A percentile compares a stretch with the other conserved stretches of the same genome.
Conservation (phyloP, 1,284 basidiomycete genomes). For the Sporisorium scitamineum region DNA sequence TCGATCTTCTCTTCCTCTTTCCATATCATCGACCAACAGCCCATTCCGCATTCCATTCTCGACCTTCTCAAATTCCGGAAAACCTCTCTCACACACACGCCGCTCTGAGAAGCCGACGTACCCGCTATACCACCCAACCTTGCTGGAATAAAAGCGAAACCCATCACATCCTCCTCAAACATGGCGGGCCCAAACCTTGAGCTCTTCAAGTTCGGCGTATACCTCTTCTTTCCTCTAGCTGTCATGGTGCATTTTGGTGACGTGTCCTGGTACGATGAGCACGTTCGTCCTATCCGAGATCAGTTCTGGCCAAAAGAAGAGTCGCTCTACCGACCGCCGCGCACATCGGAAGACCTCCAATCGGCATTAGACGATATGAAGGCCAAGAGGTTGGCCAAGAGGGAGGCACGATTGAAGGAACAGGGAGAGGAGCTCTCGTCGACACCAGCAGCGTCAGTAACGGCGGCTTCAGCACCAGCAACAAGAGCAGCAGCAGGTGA, state of each 20-base stretch:
- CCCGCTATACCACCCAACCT: neutral
- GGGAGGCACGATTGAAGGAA: slow-evolving; percentile 31
- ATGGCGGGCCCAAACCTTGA: slow-evolving; percentile 81
- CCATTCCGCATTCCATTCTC: neutral
- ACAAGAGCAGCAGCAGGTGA: neutral
- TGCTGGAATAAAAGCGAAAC: neutral
- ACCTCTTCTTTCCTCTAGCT: slow-evolving; percentile 86
- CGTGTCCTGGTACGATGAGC: slow-evolving; percentile 84
- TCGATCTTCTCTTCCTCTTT: neutral
- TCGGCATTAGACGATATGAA: slow-evolving; percentile 53
- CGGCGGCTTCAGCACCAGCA: slow-evolving; percentile 1
- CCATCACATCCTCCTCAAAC: neutral
- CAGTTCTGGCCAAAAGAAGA: slow-evolving; percentile 62
- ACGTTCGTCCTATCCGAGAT: slow-evolving; percentile 76
- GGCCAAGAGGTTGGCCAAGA: slow-evolving; percentile 42
- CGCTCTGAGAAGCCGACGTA: neutral
- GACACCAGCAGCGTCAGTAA: neutral
- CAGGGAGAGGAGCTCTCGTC: slow-evolving; percentile 8
- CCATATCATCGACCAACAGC: neutral
- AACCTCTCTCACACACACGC: neutral
- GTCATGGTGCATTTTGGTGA: slow-evolving; percentile 89
- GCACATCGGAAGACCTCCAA: slow-evolving; percentile 46
- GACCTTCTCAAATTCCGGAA: neutral
- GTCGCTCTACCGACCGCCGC: slow-evolving; percentile 54
- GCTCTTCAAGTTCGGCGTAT: slow-evolving; percentile 65